Base-by-base conservation (phyloP, 2,329 filamentous ascomycete species). In the Malbranchea cinnamomea region DNA sequence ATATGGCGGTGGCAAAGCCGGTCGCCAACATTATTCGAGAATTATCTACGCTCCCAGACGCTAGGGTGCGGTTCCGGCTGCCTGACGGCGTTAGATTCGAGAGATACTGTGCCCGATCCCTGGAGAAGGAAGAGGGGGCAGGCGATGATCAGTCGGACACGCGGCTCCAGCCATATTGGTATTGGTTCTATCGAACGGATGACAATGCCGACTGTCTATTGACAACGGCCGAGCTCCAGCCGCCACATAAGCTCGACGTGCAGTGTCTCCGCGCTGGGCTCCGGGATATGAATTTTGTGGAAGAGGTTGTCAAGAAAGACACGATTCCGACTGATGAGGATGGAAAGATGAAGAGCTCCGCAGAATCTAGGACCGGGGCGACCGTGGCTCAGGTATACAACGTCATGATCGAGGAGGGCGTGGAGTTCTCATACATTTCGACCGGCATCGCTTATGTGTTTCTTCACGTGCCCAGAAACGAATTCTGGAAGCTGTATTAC, bases 401-500 rank as follows among this genome's bases (percentile, higher is more conserved):
- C 31, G 29, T 30, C 7, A 38, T 38, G 36, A 35, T 38, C 6
- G 14, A 33, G 10, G 18, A 34, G 29, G 35, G 31, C n/a, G 26
- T 32, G 15, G 31, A 38, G 12, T 38, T 29, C 17, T 36, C 30
- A 9, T 33, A 33, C 27, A 20, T 32, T 23, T 33, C 31, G 4
- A 34, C 15, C 18, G 33, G 34, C 7, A 9, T 34, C 5, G 31
- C 23, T 2, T 25, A 25, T 16, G 23, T 34, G 15, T 22, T 41
- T 17, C 37, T 45, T 14, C 23, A 33, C 9, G 34, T 49, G 4
- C 37, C 30, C 5, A 19, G 37, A 4, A 26, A 49, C 19, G 34
- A 47, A 6, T 42, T 44, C 5, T 35, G 13, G 9, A 45, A 35
- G 5, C 40, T 50, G 2, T 45, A 46, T 34, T 49, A 50, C 35